Evolutionary conservation across 192 early-diverging fungal genomes (phyloP).

Genomic region (Backusella liffmaniae): DNA sequence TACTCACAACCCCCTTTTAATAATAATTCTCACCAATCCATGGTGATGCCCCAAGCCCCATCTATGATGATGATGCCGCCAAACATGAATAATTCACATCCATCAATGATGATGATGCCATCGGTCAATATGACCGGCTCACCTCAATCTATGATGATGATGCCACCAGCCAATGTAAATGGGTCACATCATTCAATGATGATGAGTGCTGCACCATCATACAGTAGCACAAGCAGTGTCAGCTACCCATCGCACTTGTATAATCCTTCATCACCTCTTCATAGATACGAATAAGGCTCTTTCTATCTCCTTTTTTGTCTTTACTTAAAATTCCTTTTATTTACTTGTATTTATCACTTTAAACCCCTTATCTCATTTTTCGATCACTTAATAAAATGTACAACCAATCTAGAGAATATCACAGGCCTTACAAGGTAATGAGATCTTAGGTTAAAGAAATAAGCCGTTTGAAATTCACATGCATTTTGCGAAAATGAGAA

Average conservation of each 20-base stretch:
- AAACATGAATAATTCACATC: background rate
- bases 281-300: background rate
- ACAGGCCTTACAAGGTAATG: no score
- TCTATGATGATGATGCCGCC: slow-evolving; percentile 8
- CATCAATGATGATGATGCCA: background rate
- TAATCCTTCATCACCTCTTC: slow-evolving; percentile 9
- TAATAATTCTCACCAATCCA: background rate
- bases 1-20: background rate
- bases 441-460: no score
- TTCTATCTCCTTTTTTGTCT: background rate
- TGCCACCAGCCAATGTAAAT: background rate
- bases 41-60: background rate
- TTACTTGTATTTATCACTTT: background rate
- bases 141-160: background rate
- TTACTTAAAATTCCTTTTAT: background rate
- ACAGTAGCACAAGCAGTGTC: background rate
- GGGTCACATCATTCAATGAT: background rate
- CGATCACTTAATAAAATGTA: background rate
- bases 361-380: background rate
- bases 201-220: background rate
- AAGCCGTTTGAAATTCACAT: no score
- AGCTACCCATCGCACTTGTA: background rate
- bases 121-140: background rate
- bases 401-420: background rate
- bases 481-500: no score